Evolutionary conservation across 768 basidiomycete genomes (phyloP).

Genomic region (Termitomyces sp.): DNA sequence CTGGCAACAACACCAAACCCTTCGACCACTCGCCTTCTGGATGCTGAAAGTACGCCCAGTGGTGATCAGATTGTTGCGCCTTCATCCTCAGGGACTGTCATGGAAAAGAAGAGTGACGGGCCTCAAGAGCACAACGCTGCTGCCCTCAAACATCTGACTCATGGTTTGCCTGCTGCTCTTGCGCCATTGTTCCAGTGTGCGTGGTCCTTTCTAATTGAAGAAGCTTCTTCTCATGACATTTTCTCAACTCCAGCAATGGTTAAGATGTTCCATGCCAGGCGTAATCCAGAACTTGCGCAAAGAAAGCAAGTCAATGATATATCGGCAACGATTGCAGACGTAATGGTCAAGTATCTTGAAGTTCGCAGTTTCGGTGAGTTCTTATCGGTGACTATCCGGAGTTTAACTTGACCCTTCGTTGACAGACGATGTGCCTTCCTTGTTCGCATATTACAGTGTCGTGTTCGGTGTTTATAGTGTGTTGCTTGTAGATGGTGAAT

Average conservation of each 20-base stretch:
- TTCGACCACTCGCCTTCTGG: slow-evolving; percentile 34
- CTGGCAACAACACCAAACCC: slow-evolving; percentile 41
- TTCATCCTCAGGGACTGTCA: neutral
- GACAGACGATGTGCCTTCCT: slow-evolving; percentile 24
- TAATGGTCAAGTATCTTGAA: slow-evolving; percentile 68
- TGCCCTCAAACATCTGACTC: slow-evolving; percentile 74
- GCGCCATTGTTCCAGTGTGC: slow-evolving; percentile 85
- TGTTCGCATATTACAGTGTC: slow-evolving; percentile 41
- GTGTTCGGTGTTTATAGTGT: slow-evolving; percentile 40
- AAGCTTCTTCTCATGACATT: neutral
- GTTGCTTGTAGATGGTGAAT: slow-evolving; percentile 43
- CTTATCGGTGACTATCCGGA: neutral
- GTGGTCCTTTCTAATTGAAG: neutral
- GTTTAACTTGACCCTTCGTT: neutral
- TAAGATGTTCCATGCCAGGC: slow-evolving; percentile 78
- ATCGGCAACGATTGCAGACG: slow-evolving; percentile 60
- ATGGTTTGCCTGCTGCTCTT: slow-evolving; percentile 67
- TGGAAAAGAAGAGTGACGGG: slow-evolving; percentile 32
- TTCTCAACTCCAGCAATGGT: slow-evolving; percentile 54
- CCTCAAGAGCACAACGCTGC: slow-evolving; percentile 61
- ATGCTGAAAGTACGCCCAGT: slow-evolving; percentile 20
- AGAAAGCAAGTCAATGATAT: slow-evolving; percentile 72
- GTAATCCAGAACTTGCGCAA: slow-evolving; percentile 69
- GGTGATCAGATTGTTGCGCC: neutral
- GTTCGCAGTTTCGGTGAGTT: slow-evolving; percentile 46